phyloP scores from a whole-genome alignment of 2,329 filamentous ascomycete genomes.

The Paracoccidioides brasiliensis region DNA sequence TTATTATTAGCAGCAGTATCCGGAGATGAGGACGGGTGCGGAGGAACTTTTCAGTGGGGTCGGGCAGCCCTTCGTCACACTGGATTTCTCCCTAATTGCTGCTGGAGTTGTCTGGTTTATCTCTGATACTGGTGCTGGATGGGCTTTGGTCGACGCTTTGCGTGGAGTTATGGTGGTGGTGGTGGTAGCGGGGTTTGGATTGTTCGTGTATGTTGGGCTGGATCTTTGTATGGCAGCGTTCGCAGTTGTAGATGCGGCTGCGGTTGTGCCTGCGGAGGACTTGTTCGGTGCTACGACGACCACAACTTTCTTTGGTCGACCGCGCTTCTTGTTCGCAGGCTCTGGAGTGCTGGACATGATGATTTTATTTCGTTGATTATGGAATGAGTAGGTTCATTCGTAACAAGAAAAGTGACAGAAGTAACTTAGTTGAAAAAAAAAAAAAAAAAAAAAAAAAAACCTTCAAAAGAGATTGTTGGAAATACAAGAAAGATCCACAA shows the following conservation, averaged over 20 bases:
- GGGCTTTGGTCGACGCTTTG: background rate
- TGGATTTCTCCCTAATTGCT: background rate
- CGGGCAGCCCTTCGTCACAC: background rate
- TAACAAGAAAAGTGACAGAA: background rate
- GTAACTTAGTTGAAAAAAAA: too few species aligned
- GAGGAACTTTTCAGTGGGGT: background rate
- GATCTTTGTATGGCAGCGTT: background rate
- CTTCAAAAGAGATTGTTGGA: background rate
- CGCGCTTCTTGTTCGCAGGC: background rate
- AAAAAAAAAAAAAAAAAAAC: too few species aligned
- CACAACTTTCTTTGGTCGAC: conserved; percentile 3
- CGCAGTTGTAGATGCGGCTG: background rate
- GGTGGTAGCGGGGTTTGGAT: background rate
- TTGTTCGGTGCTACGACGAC: background rate
- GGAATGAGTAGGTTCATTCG: background rate
- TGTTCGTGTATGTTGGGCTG: background rate
- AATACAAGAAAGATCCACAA: too few species aligned
- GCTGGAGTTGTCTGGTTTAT: background rate
- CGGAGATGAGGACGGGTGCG: background rate
- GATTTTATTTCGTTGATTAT: background rate
- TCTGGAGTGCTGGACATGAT: background rate
- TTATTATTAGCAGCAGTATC: background rate
- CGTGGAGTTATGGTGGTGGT: background rate
- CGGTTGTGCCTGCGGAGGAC: background rate
- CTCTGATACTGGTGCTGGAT: background rate